Evolutionary conservation across 1,139 yeast species (phyloP).

Genomic region (Blastobotrys petasosporus): DNA sequence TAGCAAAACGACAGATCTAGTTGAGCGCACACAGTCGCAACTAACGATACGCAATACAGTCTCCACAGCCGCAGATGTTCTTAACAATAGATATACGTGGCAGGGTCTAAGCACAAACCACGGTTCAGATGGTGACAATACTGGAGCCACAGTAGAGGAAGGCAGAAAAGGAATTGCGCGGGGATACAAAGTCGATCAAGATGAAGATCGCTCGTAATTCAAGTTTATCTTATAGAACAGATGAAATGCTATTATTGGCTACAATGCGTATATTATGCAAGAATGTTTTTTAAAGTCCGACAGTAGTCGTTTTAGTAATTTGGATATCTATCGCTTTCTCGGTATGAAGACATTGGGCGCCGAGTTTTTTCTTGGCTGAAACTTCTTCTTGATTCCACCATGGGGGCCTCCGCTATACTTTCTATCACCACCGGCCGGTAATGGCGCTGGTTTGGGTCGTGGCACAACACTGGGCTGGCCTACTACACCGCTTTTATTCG

Average conservation of each 20-base stretch:
- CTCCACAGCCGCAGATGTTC: conserved; percentile 77
- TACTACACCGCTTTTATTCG: background rate
- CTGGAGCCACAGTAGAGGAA: conserved; percentile 58
- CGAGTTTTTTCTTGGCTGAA: background rate
- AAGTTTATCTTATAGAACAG: background rate
- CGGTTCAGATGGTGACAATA: conserved; percentile 64
- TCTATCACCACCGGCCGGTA: background rate
- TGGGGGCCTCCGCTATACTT: background rate
- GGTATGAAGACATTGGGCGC: conserved; percentile 4
- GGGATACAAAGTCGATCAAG: conserved; percentile 50
- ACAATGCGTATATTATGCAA: background rate
- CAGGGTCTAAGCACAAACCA: conserved; percentile 48
- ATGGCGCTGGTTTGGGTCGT: too few species aligned
- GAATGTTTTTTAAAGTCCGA: background rate
- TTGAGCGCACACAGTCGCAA: conserved; percentile 53
- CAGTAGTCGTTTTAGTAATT: background rate
- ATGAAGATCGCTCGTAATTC: conserved; percentile 1
- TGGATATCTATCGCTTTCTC: conserved; percentile 2
- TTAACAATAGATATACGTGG: conserved; percentile 70
- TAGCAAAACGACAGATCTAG: conserved; percentile 40
- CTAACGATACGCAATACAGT: conserved; percentile 69
- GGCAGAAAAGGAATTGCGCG: conserved; percentile 88
- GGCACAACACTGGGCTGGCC: background rate
- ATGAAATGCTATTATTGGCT: background rate
- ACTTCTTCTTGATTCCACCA: background rate